Base-by-base conservation (phyloP, 2,329 filamentous ascomycete species). In the Aspergillus carbonarius region DNA sequence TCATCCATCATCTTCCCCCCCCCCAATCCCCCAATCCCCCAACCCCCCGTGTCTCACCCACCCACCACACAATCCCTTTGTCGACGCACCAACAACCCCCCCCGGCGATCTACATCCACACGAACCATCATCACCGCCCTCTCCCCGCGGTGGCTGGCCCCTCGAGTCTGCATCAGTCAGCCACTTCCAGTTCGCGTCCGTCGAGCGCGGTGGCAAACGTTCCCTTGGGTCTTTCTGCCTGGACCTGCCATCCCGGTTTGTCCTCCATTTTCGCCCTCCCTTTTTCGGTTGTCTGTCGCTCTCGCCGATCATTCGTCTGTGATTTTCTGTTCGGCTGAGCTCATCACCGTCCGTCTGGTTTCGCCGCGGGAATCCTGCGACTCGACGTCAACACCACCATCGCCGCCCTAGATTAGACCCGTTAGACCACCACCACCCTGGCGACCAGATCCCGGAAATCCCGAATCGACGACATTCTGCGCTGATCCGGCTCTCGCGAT, bases 151-250 rank as follows among this genome's bases (percentile, higher is more conserved):
- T 65, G 63, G 63, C 63, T 65, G 63, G 62, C 52, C 49, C 49
- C 44, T 57, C 37, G 47, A 54, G 54, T 57, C 57, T 50, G 23
- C 53, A 42, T 42, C 39, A 42, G 39, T 58, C 51, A 60, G 62
- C 60, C 63, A 63, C 63, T 59, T 54, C 47, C 54, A 63, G 40
- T 55, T 60, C 64, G 63, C 63, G 64, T 65, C 64, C 51, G 64
- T 61, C 55, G 60, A 59, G 64, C 60, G 61, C 64, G 69, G 71
- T 73, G 71, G 71, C 71, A 67, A 73, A 70, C 62, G 61, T 56
- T 68, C 67, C 66, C 70, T 60, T 71, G 71, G 68, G 71, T 72
- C 69, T 30, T 15, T 25, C 37, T 42, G n/a, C 37, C 51, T 54
- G 51, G 51, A 54, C 51, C 37, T 67, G 60, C 67, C 63, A 55